Evolutionary conservation across 306 rosid species (phyloP).

Genomic region (Glycine latifolia): DNA sequence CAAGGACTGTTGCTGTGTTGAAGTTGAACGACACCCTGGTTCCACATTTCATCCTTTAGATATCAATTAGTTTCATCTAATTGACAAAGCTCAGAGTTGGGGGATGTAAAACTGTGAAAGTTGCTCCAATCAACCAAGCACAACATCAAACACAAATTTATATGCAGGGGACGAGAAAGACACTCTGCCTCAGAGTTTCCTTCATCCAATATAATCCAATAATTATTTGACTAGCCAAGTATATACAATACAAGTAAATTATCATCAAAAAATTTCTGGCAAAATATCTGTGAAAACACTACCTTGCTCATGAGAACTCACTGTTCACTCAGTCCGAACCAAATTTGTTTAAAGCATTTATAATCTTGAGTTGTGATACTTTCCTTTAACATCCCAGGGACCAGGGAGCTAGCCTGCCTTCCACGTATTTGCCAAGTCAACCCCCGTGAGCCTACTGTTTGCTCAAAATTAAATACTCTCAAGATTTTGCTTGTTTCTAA

Average conservation of each 20-base stretch:
- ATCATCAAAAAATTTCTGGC: constrained; percentile 10
- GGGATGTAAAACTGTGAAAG: neutral
- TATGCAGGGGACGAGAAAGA: neutral
- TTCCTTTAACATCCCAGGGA: constrained; percentile 6
- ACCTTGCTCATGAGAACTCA: constrained; percentile 20
- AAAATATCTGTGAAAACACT: constrained; percentile 3
- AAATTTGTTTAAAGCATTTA: constrained; percentile 10
- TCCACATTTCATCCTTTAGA: neutral
- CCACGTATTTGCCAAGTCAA: neutral
- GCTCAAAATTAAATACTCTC: constrained; percentile 28
- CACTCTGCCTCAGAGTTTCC: constrained; percentile 20
- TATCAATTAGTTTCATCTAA: neutral
- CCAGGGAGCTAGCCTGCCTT: neutral
- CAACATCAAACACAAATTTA: neutral
- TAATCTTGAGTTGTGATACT: neutral
- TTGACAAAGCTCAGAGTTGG: neutral
- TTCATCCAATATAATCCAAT: constrained; percentile 7
- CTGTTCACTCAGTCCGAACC: neutral
- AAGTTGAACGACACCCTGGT: neutral
- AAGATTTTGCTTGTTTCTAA: constrained; percentile 24
- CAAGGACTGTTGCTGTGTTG: neutral
- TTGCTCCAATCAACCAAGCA: neutral
- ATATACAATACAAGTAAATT: constrained; percentile 34
- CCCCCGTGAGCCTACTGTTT: neutral
- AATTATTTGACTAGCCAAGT: constrained; percentile 27